Base-by-base conservation (phyloP, 345 rosid species). In the Eucalyptus globulus region DNA sequence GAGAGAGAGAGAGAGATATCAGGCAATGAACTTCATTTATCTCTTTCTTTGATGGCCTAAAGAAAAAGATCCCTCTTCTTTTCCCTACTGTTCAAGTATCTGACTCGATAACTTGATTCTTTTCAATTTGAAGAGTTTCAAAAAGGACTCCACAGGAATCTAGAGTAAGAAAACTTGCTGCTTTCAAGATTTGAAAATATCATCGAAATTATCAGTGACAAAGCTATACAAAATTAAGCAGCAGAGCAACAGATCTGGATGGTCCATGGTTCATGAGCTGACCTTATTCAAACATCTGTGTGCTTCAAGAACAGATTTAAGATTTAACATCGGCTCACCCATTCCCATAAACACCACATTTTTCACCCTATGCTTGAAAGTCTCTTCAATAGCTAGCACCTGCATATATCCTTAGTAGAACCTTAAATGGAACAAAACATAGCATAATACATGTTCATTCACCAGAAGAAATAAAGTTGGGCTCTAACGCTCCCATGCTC, bases 271-370 rank as follows among this genome's bases (percentile, higher is more conserved):
- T 31, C 44, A 86, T 86, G 56, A 56, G 62, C 54, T 80, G 89
- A 97, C 99, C 98, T 98, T 96, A 92, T 98, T 97, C 92, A 97
- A 90, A 92, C 99, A 97, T 80, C 93, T 95, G 90, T 98, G 99
- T 47, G 99, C 98, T 72, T 96, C 99, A 89, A 98, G 95, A 87
- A 97, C 99, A 11, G 99, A 91, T 91, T 97, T 98, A 85, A 98
- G 92, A 90, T 98, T 98, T 93, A 98, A 92, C 99, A 98, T 97
- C 40, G 99, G 99, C 90, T 98, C 99, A 47, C 99, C 99, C 99
- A 96, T 97, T 80, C 99, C 99, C 99, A 97, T 97, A 90, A 98
- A 98, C 49, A 97, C 99, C 34, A 97, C 99, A 93, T 98, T 98
- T 83, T 97, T 95, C 93, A 97, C 99, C 81, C 99, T 95, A 88